These are phyloP conservation scores for Colletotrichum godetiae DNA, from an alignment of 2,329 filamentous ascomycete species.

Conservation along the genomic window DNA sequence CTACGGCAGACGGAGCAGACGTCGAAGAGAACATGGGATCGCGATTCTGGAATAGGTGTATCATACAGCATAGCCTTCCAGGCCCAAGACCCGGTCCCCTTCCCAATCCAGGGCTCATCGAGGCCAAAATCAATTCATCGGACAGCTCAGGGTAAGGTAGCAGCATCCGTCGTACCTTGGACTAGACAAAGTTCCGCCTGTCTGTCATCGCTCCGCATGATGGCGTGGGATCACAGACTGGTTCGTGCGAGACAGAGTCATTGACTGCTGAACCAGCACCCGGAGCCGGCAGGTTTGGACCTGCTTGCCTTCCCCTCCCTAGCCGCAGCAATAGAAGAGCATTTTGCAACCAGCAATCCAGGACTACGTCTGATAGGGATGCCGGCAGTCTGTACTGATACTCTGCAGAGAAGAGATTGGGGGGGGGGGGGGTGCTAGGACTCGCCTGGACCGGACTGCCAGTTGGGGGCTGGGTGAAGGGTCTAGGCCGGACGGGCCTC, in stretches of 20 bases:
- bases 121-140: background rate
- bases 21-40: background rate
- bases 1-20: too few relatives aligned
- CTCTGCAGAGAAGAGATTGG: background rate
- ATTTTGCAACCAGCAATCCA: background rate
- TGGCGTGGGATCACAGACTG: background rate
- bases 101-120: background rate
- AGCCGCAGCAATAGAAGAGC: background rate
- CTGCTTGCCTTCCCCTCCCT: background rate
- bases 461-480: background rate
- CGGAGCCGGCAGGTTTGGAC: background rate
- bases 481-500: background rate
- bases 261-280: background rate
- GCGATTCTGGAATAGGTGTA: background rate
- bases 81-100: too few relatives aligned
- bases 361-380: background rate
- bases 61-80: background rate
- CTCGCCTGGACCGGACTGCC: background rate
- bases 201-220: background rate
- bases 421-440: background rate
- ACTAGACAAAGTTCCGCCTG: background rate
- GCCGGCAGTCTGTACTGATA: too few relatives aligned
- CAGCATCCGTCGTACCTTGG: background rate
- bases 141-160: background rate
- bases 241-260: conserved; percentile 1